Conservation (phyloP, 805 yeast species). For the Scheffersomyces spartinae region DNA sequence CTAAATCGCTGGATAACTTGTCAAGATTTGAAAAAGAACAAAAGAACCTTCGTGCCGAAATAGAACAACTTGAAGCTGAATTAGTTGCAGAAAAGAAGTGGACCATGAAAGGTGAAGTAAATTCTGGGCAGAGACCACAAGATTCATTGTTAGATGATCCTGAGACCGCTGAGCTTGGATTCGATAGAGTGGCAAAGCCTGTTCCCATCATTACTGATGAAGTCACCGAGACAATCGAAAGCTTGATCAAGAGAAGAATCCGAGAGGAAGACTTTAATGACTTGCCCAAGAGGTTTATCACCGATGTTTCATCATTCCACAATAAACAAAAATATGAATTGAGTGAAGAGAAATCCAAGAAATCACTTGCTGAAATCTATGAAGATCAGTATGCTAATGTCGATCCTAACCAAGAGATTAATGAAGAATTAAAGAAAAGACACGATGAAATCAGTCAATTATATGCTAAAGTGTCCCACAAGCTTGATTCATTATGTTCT, state of each 20-base stretch:
- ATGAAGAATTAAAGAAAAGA: slow-evolving; percentile 55
- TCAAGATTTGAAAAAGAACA: slow-evolving; percentile 84
- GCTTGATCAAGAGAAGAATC: slow-evolving; percentile 76
- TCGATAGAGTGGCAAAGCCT: slow-evolving; percentile 89
- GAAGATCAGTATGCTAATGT: slow-evolving; percentile 62
- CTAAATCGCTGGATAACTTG: slow-evolving; percentile 22
- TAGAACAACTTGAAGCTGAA: slow-evolving; percentile 70
- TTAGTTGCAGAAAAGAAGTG: slow-evolving; percentile 85
- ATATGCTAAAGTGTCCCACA: slow-evolving; percentile 50
- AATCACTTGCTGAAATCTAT: slow-evolving; percentile 84
- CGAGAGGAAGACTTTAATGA: slow-evolving; percentile 73
- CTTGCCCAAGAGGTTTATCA: slow-evolving; percentile 58
- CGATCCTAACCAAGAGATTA: slow-evolving; percentile 36
- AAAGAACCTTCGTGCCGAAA: slow-evolving; percentile 61
- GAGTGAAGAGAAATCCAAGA: slow-evolving; percentile 72
- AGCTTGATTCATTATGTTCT: slow-evolving; percentile 83
- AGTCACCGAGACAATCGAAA: slow-evolving; percentile 78
- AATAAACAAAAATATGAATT: slow-evolving; percentile 45
- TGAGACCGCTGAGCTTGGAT: slow-evolving; percentile 49
- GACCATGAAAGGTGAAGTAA: slow-evolving; percentile 91
- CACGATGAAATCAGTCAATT: slow-evolving; percentile 70
- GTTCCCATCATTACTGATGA: slow-evolving; percentile 92
- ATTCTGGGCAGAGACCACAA: slow-evolving; percentile 66
- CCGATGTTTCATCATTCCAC: slow-evolving; percentile 51
- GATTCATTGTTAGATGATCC: slow-evolving; percentile 73